Percentiles rank a stretch among this genome's conserved stretches.
Conservation (phyloP, 2,329 filamentous ascomycete species). For the Orbilia oligospora region DNA sequence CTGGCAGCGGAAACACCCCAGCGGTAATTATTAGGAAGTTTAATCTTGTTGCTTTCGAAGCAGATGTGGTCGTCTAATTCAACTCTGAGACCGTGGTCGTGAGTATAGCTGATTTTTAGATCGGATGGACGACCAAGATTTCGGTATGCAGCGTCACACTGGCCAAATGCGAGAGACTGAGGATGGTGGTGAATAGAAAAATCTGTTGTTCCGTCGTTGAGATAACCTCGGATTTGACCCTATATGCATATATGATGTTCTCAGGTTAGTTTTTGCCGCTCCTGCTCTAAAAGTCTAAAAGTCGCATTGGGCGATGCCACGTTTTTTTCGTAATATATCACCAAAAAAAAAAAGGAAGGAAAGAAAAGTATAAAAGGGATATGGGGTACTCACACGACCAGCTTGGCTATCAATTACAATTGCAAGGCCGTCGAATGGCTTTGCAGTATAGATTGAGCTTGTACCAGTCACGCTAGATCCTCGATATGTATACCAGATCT, state of each 20-base stretch:
- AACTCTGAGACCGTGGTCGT: conserved; percentile 78
- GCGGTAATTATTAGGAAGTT: conserved; percentile 82
- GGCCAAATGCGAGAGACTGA: conserved; percentile 89
- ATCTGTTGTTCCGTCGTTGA: conserved; percentile 90
- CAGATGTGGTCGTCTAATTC: conserved; percentile 84
- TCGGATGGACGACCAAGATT: conserved; percentile 89
- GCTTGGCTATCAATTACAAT: conserved; percentile 88
- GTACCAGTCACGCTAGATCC: conserved; percentile 71
- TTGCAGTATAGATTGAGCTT: conserved; percentile 64
- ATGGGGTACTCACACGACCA: conserved; percentile 70
- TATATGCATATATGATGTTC: conserved; percentile 67
- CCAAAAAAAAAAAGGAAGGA: too few species aligned
- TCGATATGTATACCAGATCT: conserved; percentile 77
- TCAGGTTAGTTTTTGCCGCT: conserved; percentile 22
- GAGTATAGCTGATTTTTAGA: conserved; percentile 79
- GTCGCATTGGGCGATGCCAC: neutral
- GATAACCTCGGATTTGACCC: conserved; percentile 88
- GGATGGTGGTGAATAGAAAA: conserved; percentile 82
- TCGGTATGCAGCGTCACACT: conserved; percentile 90
- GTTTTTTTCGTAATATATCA: too few species aligned
- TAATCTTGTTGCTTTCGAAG: conserved; percentile 84
- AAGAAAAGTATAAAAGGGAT: neutral
- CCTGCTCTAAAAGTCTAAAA: neutral
- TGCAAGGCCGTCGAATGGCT: conserved; percentile 85
- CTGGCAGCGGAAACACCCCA: conserved; percentile 91